phyloP scores from a whole-genome alignment of 441 rosid genomes.

The Populus hybrid region DNA sequence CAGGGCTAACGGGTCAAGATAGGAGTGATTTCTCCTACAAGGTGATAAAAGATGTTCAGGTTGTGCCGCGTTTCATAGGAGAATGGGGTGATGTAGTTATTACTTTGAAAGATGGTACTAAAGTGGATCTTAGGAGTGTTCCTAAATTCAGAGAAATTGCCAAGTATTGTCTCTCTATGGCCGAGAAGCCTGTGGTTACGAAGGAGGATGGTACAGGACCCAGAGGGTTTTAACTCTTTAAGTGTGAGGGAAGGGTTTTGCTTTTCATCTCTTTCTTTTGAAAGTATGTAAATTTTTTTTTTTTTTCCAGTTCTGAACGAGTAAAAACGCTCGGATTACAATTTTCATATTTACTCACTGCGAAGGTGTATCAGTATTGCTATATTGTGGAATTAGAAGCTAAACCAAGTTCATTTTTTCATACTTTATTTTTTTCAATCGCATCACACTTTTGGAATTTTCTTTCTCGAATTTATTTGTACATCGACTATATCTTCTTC shows the following conservation, averaged over 20 bases:
- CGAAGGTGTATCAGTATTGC: background rate
- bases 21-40: conserved; percentile 85
- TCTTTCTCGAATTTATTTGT: background rate
- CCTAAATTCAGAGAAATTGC: conserved; percentile 89
- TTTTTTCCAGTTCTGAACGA: background rate
- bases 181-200: conserved; percentile 50
- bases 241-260: background rate
- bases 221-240: conserved; percentile 44
- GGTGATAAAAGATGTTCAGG: conserved; percentile 81
- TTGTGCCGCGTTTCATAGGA: conserved; percentile 86
- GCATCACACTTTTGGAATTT: background rate
- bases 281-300: conserved; percentile 3
- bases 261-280: background rate
- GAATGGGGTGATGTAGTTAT: conserved; percentile 89
- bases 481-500: background rate
- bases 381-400: background rate
- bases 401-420: background rate
- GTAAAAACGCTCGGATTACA: background rate
- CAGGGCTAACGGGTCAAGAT: conserved; percentile 85
- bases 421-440: too few relatives aligned
- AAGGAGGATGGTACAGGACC: conserved; percentile 40
- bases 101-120: conserved; percentile 69
- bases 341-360: background rate
- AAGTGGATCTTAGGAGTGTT: conserved; percentile 80
- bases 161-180: conserved; percentile 65